phyloP scores from a whole-genome alignment of 208 protist species.

The Leishmania martiniquensis region DNA sequence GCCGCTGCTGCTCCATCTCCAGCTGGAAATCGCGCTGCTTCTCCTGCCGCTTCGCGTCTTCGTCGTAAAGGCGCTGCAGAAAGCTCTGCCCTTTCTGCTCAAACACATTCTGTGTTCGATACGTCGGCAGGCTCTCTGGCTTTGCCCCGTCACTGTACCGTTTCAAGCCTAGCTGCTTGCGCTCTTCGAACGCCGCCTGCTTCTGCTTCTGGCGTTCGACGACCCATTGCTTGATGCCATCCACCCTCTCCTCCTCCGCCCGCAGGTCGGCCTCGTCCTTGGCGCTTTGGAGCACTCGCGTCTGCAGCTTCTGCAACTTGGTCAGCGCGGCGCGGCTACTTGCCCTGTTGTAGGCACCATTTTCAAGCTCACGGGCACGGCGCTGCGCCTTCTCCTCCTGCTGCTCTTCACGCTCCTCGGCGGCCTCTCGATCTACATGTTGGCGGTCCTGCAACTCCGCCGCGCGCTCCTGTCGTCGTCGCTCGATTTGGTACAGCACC shows the following conservation, averaged over 20 bases:
- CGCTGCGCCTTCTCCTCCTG: constrained; percentile 36
- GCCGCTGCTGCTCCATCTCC: constrained; percentile 13
- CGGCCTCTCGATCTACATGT: constrained; percentile 47
- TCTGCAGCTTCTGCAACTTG: constrained; percentile 53
- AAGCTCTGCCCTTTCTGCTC: constrained; percentile 60
- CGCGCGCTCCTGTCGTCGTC: constrained; percentile 45
- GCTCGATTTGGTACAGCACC: constrained; percentile 67
- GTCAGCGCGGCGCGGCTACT: constrained; percentile 35
- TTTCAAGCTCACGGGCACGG: constrained; percentile 33
- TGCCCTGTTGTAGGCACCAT: constrained; percentile 54
- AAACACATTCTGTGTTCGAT: constrained; percentile 80
- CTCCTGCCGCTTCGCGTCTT: constrained; percentile 31
- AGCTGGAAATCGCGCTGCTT: constrained; percentile 9
- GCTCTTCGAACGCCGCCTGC: constrained; percentile 52
- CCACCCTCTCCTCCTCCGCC: constrained; percentile 44
- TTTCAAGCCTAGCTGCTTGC: constrained; percentile 43
- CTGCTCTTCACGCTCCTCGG: constrained; percentile 68
- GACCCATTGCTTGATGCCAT: constrained; percentile 39
- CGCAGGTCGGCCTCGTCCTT: constrained; percentile 34
- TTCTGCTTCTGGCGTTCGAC: constrained; percentile 40
- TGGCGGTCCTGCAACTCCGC: constrained; percentile 37
- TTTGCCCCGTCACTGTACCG: constrained; percentile 31
- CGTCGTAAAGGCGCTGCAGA: constrained; percentile 40
- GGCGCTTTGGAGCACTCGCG: constrained; percentile 38
- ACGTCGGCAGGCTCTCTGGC: constrained; percentile 32